Conservation (phyloP, 2,329 filamentous ascomycete genomes). For the Pleomassaria siparia region DNA sequence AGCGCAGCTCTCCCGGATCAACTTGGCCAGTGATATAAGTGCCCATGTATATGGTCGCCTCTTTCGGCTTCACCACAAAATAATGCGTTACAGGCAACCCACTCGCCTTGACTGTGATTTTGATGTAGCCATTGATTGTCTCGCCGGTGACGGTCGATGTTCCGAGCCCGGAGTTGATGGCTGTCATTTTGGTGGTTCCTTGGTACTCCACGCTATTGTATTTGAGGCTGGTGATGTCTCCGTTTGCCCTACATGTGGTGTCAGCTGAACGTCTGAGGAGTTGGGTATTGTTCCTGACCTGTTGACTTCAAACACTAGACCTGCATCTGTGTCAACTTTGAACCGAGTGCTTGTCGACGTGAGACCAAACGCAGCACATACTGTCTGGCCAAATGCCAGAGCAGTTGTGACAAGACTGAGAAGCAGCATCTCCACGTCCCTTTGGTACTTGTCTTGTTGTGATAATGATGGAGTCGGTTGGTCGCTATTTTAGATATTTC, state of each 20-base stretch:
- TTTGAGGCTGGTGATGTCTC: slow-evolving; percentile 24
- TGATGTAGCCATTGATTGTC: slow-evolving; percentile 22
- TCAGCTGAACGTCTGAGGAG: background rate
- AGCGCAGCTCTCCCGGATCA: slow-evolving; percentile 25
- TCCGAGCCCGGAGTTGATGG: slow-evolving; percentile 25
- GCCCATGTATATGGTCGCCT: slow-evolving; percentile 24
- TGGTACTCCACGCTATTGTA: slow-evolving; percentile 27
- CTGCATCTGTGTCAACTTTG: slow-evolving; percentile 24
- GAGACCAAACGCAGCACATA: slow-evolving; percentile 20
- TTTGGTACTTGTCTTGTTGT: background rate
- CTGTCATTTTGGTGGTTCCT: slow-evolving; percentile 19
- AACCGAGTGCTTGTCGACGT: slow-evolving; percentile 19
- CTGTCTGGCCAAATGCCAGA: slow-evolving; percentile 11
- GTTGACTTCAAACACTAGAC: slow-evolving; percentile 21
- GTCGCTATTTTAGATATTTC: too few relatives aligned
- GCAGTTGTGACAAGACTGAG: background rate
- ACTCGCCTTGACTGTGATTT: slow-evolving; percentile 23
- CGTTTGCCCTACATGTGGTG: slow-evolving; percentile 16
- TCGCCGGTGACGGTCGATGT: slow-evolving; percentile 25
- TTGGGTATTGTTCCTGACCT: slow-evolving; percentile 6
- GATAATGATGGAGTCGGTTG: too few relatives aligned
- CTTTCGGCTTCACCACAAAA: slow-evolving; percentile 23
- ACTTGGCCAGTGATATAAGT: slow-evolving; percentile 24
- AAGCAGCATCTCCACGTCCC: slow-evolving; percentile 6
- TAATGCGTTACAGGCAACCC: slow-evolving; percentile 23